A percentile compares a stretch with the other conserved stretches of the same genome.
Conservation (phyloP, 129 eudicot genomes). For the Pittosporum tobira region DNA sequence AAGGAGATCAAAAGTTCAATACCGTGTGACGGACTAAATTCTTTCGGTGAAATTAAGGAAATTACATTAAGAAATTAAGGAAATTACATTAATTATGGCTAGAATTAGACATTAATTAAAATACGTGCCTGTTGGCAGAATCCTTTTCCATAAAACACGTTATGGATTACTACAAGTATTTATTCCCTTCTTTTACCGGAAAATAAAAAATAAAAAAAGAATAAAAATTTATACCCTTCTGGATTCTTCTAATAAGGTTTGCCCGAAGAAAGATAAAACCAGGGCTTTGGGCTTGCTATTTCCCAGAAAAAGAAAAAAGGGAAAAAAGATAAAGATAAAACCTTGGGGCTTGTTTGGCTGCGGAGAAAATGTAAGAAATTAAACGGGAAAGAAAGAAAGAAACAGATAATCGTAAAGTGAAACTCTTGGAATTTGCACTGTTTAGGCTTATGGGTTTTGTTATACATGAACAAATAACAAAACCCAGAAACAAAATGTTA, state of each 20-base stretch:
- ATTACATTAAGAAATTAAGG: too few relatives aligned
- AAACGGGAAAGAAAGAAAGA: too few relatives aligned
- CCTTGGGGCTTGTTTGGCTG: neutral
- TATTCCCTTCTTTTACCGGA: neutral
- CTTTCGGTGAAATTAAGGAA: neutral
- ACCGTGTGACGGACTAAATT: neutral
- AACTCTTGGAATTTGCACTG: too few relatives aligned
- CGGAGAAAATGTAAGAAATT: too few relatives aligned
- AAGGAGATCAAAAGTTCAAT: too few relatives aligned
- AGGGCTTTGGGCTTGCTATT: too few relatives aligned
- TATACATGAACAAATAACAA: neutral
- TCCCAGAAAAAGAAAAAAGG: neutral
- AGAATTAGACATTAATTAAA: neutral
- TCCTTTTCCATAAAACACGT: too few relatives aligned
- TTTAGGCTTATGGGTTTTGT: neutral
- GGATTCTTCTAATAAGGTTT: too few relatives aligned
- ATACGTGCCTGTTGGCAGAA: neutral
- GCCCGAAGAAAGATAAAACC: too few relatives aligned
- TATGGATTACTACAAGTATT: neutral
- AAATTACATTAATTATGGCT: too few relatives aligned
- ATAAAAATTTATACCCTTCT: too few relatives aligned
- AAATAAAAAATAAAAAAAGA: conserved; percentile 1
- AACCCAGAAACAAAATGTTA: neutral
- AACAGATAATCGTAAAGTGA: too few relatives aligned
- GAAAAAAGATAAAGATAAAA: neutral